Conservation (phyloP, 202 grass and related monocot species). For the Carex arenaria region DNA sequence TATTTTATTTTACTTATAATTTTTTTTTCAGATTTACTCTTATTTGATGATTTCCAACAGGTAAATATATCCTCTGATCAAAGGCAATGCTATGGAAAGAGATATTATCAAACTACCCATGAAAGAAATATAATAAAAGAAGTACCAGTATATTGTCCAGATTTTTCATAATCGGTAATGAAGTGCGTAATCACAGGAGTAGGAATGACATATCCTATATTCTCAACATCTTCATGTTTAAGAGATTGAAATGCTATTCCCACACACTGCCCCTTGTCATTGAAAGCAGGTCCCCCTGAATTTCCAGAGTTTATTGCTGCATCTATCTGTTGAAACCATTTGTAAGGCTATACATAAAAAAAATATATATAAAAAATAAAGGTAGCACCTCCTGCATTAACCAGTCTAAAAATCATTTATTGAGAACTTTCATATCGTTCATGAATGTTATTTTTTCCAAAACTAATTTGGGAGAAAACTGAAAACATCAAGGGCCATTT, state of each 20-base stretch:
- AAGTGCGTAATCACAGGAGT: constrained; percentile 95
- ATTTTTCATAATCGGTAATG: constrained; percentile 88
- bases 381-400: background rate
- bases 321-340: constrained; percentile 70
- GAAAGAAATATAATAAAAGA: constrained; percentile 11
- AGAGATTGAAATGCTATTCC: constrained; percentile 99
- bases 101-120: background rate
- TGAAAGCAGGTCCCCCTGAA: constrained; percentile 95
- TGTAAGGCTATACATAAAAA: background rate
- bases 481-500: background rate
- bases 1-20: background rate
- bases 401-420: background rate
- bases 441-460: background rate
- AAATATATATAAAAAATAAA: background rate
- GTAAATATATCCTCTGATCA: background rate
- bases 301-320: constrained; percentile 98
- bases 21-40: too few species aligned
- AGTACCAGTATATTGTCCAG: constrained; percentile 86
- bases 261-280: constrained; percentile 81
- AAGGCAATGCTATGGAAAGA: background rate
- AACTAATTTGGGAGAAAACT: background rate
- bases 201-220: constrained; percentile 98
- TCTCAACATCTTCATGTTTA: constrained; percentile 97
- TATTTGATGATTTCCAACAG: background rate
- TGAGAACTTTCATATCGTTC: background rate